These are phyloP conservation scores for Pseudonectria foliicola DNA, from an alignment of 2,329 filamentous ascomycete genomes.

Conservation along the genomic window DNA sequence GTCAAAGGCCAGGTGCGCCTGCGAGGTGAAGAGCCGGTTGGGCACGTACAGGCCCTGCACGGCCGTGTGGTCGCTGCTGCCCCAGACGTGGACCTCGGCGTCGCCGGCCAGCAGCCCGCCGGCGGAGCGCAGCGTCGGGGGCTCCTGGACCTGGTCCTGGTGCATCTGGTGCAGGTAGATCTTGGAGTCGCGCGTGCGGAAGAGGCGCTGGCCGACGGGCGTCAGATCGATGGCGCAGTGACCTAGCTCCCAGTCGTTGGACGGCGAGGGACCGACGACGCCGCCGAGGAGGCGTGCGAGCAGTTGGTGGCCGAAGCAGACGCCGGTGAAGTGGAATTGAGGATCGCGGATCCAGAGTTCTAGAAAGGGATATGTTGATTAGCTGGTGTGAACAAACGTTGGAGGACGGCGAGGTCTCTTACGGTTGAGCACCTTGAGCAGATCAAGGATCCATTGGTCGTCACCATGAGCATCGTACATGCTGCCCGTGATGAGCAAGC, in stretches of 20 bases:
- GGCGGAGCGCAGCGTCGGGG: conserved; percentile 46
- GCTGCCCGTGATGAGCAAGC: conserved; percentile 65
- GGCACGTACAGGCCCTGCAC: conserved; percentile 69
- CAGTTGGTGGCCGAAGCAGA: conserved; percentile 80
- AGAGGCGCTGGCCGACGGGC: conserved; percentile 58
- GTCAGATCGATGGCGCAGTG: conserved; percentile 60
- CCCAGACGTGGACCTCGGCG: conserved; percentile 48
- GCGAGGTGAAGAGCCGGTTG: conserved; percentile 60
- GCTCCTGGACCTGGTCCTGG: conserved; percentile 59
- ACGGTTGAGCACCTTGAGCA: conserved; percentile 51
- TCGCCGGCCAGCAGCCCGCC: conserved; percentile 29
- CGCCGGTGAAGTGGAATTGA: conserved; percentile 56
- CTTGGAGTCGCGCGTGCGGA: conserved; percentile 44
- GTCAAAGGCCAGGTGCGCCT: conserved; percentile 74
- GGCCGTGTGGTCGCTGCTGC: conserved; percentile 55
- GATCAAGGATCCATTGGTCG: conserved; percentile 64
- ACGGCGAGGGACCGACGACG: conserved; percentile 57
- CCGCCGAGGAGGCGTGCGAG: conserved; percentile 62
- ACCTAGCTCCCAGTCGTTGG: conserved; percentile 64
- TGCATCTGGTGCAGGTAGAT: conserved; percentile 74
- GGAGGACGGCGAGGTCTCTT: conserved; percentile 6
- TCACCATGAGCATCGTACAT: conserved; percentile 65
- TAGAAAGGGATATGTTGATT: conserved; percentile 8
- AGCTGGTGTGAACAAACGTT: neutral
- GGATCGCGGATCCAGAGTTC: conserved; percentile 44